phyloP scores from a whole-genome alignment of 169 alveolate genomes.

The Pseudocohnilembus persalinus region DNA sequence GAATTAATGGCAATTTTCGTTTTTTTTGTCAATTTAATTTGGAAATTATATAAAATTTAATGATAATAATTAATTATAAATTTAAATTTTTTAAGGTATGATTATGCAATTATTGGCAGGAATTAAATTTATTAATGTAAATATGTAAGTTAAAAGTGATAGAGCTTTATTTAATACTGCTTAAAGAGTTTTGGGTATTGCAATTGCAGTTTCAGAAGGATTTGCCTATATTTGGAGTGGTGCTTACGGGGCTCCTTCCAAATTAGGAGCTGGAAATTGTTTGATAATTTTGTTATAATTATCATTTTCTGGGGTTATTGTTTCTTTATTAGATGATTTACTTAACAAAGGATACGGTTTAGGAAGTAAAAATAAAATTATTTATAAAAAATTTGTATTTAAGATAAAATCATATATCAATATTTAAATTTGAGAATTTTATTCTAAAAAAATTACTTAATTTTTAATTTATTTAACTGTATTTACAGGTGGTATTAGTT shows the following conservation, averaged over 20 bases:
- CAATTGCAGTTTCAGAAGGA: constrained; percentile 57
- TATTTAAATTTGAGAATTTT: no score
- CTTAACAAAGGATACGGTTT: constrained; percentile 57
- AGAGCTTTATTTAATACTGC: constrained; percentile 49
- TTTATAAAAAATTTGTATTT: constrained; percentile 17
- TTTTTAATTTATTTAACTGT: no score
- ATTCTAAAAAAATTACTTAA: no score
- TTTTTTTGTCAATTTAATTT: no score
- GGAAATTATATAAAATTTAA: no score
- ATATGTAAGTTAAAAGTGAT: constrained; percentile 29
- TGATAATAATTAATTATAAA: no score
- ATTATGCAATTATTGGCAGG: constrained; percentile 30
- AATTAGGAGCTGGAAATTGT: constrained; percentile 50
- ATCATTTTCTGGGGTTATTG: constrained; percentile 49
- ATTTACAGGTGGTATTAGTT: constrained; percentile 40
- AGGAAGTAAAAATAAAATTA: constrained; percentile 25
- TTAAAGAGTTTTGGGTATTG: constrained; percentile 44
- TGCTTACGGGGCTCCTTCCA: constrained; percentile 46
- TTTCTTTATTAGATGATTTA: constrained; percentile 56
- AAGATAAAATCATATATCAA: constrained; percentile 6
- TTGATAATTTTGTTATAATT: constrained; percentile 49
- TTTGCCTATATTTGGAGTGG: constrained; percentile 61
- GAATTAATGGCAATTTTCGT: no score
- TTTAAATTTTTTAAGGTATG: no score
- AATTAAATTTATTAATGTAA: background rate